phyloP scores from a whole-genome alignment of 2,329 filamentous ascomycete genomes.

The Talaromyces sp. region DNA sequence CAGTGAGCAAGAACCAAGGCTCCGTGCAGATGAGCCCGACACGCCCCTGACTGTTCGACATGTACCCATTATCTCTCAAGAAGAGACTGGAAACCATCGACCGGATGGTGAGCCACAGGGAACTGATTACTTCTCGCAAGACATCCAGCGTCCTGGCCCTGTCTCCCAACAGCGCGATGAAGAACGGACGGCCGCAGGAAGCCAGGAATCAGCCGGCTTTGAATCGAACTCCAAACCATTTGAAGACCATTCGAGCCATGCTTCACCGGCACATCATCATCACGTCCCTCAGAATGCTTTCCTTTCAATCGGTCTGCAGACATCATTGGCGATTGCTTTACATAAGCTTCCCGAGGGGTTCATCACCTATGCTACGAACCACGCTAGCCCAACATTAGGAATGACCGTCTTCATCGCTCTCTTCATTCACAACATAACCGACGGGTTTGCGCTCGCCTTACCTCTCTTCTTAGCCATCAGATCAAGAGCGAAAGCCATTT shows the following conservation, averaged over 20 bases:
- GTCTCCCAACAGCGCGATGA: conserved; percentile 5
- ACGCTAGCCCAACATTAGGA: conserved; percentile 82
- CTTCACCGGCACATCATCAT: conserved; percentile 63
- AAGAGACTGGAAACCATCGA: background rate
- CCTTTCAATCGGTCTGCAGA: conserved; percentile 90
- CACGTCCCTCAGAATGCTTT: conserved; percentile 94
- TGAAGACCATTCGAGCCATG: conserved; percentile 7
- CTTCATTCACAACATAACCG: conserved; percentile 96
- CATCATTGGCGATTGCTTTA: conserved; percentile 86
- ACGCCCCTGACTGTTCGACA: conserved; percentile 14
- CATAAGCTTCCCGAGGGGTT: conserved; percentile 89
- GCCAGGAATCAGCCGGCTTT: background rate
- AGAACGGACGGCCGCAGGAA: conserved; percentile 9
- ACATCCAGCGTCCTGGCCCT: background rate
- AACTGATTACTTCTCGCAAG: conserved; percentile 12
- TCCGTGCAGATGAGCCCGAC: conserved; percentile 9
- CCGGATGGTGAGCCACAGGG: background rate
- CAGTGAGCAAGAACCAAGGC: background rate
- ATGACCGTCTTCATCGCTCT: conserved; percentile 91
- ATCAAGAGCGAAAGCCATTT: conserved; percentile 73
- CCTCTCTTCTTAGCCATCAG: conserved; percentile 87
- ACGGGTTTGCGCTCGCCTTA: conserved; percentile 90
- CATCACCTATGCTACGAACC: conserved; percentile 95
- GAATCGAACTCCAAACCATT: conserved; percentile 3
- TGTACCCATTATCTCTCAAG: background rate